These are phyloP conservation scores for Melaleuca quinquenervia DNA, from an alignment of 345 rosid species.

Conservation along the genomic window DNA sequence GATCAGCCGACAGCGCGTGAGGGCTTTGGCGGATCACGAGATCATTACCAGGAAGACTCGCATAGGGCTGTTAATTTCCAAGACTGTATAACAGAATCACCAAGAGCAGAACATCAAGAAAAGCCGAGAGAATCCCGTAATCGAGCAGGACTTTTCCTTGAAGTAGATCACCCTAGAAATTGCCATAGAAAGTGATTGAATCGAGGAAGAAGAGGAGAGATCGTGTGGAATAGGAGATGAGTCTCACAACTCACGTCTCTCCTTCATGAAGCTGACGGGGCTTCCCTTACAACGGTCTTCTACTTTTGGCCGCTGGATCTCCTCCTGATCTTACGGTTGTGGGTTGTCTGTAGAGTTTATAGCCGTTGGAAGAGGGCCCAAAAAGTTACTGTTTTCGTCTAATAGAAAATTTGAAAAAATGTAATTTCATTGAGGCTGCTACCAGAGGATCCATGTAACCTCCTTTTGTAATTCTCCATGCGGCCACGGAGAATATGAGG, in stretches of 20 bases:
- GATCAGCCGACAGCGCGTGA: accelerated
- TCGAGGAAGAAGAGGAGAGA: too few relatives aligned
- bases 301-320: neutral
- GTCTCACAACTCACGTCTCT: neutral
- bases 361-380: neutral
- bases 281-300: neutral
- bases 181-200: too few relatives aligned
- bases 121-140: too few relatives aligned
- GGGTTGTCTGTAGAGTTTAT: neutral
- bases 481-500: neutral
- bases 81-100: neutral
- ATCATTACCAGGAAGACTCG: neutral
- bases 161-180: too few relatives aligned
- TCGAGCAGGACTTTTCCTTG: too few relatives aligned
- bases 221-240: too few relatives aligned
- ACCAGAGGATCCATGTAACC: neutral
- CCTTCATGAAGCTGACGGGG: neutral
- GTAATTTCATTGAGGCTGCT: too few relatives aligned
- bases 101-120: too few relatives aligned
- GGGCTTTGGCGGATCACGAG: neutral
- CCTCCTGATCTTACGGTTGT: neutral
- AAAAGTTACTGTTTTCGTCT: neutral
- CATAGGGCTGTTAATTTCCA: neutral
- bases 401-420: too few relatives aligned
- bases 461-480: neutral